Conservation (phyloP, 192 early-diverging fungal species). For the Coemansia sp. region DNA sequence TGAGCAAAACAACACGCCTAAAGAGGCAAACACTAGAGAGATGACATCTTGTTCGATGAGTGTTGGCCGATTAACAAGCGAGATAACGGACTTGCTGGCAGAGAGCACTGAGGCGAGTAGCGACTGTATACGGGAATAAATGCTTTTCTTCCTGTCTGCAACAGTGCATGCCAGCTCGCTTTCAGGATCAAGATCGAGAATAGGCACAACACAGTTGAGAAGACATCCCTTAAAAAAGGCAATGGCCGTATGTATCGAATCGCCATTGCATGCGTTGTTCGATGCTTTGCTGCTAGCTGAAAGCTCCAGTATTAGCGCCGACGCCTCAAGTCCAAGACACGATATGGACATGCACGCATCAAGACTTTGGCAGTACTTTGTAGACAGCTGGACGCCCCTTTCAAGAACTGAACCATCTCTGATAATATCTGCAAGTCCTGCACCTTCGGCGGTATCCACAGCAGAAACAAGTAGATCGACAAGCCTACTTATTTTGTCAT, state of each 20-base stretch:
- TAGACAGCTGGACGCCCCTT: slow-evolving; percentile 14
- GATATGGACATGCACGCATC: slow-evolving; percentile 18
- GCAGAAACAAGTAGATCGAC: slow-evolving; percentile 26
- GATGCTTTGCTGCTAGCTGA: slow-evolving; percentile 29
- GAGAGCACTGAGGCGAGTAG: slow-evolving; percentile 27
- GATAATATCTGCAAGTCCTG: slow-evolving; percentile 33
- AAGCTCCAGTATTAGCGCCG: slow-evolving; percentile 21
- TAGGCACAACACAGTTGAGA: slow-evolving; percentile 36
- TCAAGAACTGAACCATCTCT: slow-evolving; percentile 25
- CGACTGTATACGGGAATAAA: slow-evolving; percentile 19
- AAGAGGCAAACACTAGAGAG: slow-evolving; percentile 46
- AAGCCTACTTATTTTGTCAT: slow-evolving; percentile 23
- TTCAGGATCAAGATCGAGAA: slow-evolving; percentile 23
- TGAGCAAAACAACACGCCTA: slow-evolving; percentile 39
- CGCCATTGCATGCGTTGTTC: slow-evolving; percentile 26
- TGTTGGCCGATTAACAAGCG: slow-evolving; percentile 17
- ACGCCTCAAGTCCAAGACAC: slow-evolving; percentile 38
- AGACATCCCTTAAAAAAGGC: slow-evolving; percentile 39
- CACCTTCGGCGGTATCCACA: slow-evolving; percentile 26
- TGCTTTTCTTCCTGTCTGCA: background rate
- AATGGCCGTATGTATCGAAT: slow-evolving; percentile 29
- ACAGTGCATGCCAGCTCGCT: slow-evolving; percentile 19
- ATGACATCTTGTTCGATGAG: slow-evolving; percentile 44
- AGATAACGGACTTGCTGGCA: slow-evolving; percentile 15
- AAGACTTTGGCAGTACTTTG: slow-evolving; percentile 22